Evolutionary conservation across 352 stramenopile species (phyloP).

Genomic region (Plasmopara muralis): DNA sequence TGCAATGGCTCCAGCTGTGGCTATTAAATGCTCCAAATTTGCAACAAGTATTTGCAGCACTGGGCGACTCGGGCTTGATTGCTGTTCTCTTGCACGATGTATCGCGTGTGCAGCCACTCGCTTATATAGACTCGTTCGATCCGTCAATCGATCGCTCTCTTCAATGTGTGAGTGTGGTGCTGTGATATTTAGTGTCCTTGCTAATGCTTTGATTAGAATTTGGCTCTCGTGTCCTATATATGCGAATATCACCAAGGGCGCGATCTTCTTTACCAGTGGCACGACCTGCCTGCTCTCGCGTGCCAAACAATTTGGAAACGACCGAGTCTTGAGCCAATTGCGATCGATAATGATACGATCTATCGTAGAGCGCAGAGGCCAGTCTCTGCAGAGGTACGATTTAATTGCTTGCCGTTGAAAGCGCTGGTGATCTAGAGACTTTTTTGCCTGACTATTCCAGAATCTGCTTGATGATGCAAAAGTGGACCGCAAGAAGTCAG

Average conservation of each 20-base stretch:
- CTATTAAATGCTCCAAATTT: constrained; percentile 29
- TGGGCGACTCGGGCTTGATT: constrained; percentile 30
- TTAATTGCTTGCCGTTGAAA: neutral
- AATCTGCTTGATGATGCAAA: constrained; percentile 6
- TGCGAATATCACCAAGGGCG: constrained; percentile 27
- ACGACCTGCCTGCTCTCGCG: constrained; percentile 17
- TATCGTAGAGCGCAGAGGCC: constrained; percentile 11
- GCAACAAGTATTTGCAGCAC: constrained; percentile 31
- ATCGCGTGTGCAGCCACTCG: constrained; percentile 30
- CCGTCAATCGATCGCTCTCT: constrained; percentile 3
- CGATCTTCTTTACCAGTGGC: constrained; percentile 22
- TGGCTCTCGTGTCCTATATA: constrained; percentile 26
- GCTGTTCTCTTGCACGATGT: constrained; percentile 37
- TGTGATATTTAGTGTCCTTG: neutral
- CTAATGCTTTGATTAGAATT: constrained; percentile 10
- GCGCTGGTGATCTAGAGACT: no score
- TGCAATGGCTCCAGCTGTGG: constrained; percentile 48
- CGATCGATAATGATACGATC: constrained; percentile 31
- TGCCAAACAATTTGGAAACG: constrained; percentile 17
- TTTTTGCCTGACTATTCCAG: no score
- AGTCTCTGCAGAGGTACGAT: constrained; percentile 4
- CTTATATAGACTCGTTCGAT: constrained; percentile 4
- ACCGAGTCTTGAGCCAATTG: constrained; percentile 7
- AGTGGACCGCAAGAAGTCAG: constrained; percentile 13
- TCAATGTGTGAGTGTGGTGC: constrained; percentile 22